A percentile compares a stretch with the other conserved stretches of the same genome.
Evolutionary conservation across 2,329 filamentous ascomycete species (phyloP).

Genomic region (Colletotrichum sp.): DNA sequence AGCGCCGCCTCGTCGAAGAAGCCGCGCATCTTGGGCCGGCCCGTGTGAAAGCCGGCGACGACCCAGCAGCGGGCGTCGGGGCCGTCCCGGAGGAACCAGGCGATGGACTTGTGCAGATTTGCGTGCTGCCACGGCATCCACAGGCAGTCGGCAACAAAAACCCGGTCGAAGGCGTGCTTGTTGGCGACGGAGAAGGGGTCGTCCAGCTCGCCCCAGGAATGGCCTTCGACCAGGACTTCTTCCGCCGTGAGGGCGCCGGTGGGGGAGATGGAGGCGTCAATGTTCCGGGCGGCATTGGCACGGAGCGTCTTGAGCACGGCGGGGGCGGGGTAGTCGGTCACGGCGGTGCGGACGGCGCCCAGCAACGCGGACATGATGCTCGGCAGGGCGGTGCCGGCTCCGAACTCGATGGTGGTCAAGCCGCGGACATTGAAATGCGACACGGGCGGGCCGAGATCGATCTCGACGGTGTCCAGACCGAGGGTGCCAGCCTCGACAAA

Average conservation of each 20-base stretch:
- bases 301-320: slow-evolving; percentile 63
- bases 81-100: slow-evolving; percentile 60
- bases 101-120: slow-evolving; percentile 67
- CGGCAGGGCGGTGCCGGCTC: slow-evolving; percentile 66
- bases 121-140: slow-evolving; percentile 78
- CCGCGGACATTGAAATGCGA: slow-evolving; percentile 52
- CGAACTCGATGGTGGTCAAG: slow-evolving; percentile 65
- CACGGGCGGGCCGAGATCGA: slow-evolving; percentile 10
- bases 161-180: slow-evolving; percentile 57
- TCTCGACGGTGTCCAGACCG: slow-evolving; percentile 16
- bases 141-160: slow-evolving; percentile 75
- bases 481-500: slow-evolving; percentile 57
- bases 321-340: slow-evolving; percentile 72
- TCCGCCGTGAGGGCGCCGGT: slow-evolving; percentile 24
- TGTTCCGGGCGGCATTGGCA: slow-evolving; percentile 61
- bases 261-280: slow-evolving; percentile 39
- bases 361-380: slow-evolving; percentile 53
- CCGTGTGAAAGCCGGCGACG: slow-evolving; percentile 77
- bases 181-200: slow-evolving; percentile 31
- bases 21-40: slow-evolving; percentile 65
- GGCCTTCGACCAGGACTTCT: slow-evolving; percentile 57
- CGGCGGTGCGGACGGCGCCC: slow-evolving; percentile 55
- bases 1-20: slow-evolving; percentile 64
- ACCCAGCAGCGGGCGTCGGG: slow-evolving; percentile 61
- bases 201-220: slow-evolving; percentile 66